Conservation (phyloP, 495 filamentous ascomycete genomes). For the Aspergillus saccharolyticus region DNA sequence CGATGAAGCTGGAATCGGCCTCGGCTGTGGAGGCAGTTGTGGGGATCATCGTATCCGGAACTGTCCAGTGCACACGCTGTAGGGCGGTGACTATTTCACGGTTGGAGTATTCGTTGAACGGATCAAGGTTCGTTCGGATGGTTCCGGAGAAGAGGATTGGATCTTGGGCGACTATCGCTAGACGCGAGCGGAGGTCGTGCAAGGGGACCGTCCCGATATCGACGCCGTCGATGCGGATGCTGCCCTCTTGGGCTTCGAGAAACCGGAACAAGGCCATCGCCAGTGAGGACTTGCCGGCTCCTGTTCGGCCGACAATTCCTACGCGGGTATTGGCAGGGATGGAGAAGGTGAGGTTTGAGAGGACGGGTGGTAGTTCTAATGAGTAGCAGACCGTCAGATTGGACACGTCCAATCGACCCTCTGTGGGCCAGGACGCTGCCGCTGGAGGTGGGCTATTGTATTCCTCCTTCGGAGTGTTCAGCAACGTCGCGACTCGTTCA, state of each 20-base stretch:
- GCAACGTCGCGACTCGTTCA: conserved; percentile 62
- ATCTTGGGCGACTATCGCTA: conserved; percentile 65
- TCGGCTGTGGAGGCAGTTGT: conserved; percentile 23
- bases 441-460: conserved; percentile 42
- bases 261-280: conserved; percentile 78
- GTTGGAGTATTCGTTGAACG: conserved; percentile 64
- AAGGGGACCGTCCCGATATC: conserved; percentile 74
- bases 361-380: conserved; percentile 36
- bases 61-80: conserved; percentile 46
- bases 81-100: conserved; percentile 44
- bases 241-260: conserved; percentile 73
- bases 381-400: conserved; percentile 56
- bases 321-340: conserved; percentile 72
- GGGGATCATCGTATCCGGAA: conserved; percentile 55
- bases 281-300: conserved; percentile 83
- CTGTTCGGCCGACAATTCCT: conserved; percentile 81
- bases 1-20: conserved; percentile 79
- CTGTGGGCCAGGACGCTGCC: conserved; percentile 65
- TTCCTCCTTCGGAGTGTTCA: conserved; percentile 49
- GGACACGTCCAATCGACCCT: conserved; percentile 71
- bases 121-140: conserved; percentile 70
- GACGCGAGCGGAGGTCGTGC: conserved; percentile 69
- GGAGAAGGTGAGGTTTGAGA: conserved; percentile 68
- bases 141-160: conserved; percentile 61
- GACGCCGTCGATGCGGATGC: conserved; percentile 74